Percentiles rank a stretch among this genome's conserved stretches.
Evolutionary conservation across 1,284 basidiomycete species (phyloP).

Genomic region (Schizophyllum amplum): DNA sequence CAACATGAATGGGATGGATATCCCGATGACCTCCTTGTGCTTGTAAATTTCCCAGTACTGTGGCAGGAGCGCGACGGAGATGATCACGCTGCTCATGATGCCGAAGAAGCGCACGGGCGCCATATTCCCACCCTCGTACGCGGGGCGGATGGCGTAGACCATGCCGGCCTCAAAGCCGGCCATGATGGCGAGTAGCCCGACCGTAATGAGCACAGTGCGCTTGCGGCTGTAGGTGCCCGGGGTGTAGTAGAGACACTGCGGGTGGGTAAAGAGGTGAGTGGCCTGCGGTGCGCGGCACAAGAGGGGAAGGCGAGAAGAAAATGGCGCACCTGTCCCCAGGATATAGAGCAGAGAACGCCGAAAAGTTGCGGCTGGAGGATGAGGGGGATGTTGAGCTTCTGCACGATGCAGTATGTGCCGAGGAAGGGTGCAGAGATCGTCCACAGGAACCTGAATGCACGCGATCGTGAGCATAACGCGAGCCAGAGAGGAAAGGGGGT

Average conservation of each 20-base stretch:
- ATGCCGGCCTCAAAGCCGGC: constrained; percentile 56
- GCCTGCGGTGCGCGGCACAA: background rate
- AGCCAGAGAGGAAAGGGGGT: constrained; percentile 1
- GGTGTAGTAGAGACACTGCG: constrained; percentile 58
- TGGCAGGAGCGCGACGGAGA: constrained; percentile 55
- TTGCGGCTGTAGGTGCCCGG: constrained; percentile 24
- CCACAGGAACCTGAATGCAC: constrained; percentile 50
- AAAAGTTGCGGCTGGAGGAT: constrained; percentile 74
- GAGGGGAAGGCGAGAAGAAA: background rate
- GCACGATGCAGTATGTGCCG: constrained; percentile 63
- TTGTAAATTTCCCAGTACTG: constrained; percentile 68
- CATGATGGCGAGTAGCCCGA: constrained; percentile 32
- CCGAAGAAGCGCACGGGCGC: constrained; percentile 56
- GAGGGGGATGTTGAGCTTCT: constrained; percentile 67
- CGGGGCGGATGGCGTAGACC: constrained; percentile 41
- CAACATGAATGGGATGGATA: constrained; percentile 63
- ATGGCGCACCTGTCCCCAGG: constrained; percentile 56
- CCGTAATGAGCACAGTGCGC: constrained; percentile 18
- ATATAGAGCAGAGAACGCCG: constrained; percentile 49
- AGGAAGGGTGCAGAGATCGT: constrained; percentile 53
- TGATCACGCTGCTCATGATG: constrained; percentile 51
- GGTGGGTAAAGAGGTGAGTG: background rate
- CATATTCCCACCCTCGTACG: constrained; percentile 25
- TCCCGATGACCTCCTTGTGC: constrained; percentile 62
- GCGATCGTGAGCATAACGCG: background rate